These are phyloP conservation scores for Hibiscus trionum DNA, from an alignment of 345 rosid species.

Conservation along the genomic window DNA sequence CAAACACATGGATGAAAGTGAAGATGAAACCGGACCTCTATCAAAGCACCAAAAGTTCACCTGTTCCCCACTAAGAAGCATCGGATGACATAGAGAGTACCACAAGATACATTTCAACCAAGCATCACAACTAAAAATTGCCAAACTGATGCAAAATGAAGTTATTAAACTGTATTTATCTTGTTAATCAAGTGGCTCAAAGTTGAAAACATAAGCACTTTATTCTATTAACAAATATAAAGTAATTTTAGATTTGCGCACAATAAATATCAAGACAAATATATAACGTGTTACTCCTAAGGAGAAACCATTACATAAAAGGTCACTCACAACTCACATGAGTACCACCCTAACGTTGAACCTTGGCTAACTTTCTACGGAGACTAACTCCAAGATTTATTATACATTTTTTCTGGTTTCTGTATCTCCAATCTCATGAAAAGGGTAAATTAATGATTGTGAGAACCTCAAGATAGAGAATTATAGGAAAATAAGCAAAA, in stretches of 20 bases:
- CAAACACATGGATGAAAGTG: background rate
- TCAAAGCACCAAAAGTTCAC: background rate
- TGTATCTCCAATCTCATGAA: background rate
- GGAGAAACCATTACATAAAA: background rate
- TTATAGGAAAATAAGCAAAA: background rate
- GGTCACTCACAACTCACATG: background rate
- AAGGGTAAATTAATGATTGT: background rate
- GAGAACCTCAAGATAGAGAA: background rate
- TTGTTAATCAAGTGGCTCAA: background rate
- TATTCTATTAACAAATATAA: background rate
- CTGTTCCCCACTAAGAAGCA: background rate
- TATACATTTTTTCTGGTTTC: background rate
- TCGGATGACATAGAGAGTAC: background rate
- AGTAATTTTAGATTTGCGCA: background rate
- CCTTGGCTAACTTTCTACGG: background rate
- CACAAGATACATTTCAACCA: background rate
- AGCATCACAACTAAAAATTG: background rate
- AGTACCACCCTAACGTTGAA: background rate
- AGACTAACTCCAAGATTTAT: background rate
- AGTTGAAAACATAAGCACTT: background rate
- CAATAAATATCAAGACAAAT: background rate
- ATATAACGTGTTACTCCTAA: background rate
- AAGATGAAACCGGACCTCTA: background rate
- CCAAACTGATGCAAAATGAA: background rate
- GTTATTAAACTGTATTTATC: background rate